phyloP scores from a whole-genome alignment of 371 early-diverging fungal species.

The Capniomyces stellatus region DNA sequence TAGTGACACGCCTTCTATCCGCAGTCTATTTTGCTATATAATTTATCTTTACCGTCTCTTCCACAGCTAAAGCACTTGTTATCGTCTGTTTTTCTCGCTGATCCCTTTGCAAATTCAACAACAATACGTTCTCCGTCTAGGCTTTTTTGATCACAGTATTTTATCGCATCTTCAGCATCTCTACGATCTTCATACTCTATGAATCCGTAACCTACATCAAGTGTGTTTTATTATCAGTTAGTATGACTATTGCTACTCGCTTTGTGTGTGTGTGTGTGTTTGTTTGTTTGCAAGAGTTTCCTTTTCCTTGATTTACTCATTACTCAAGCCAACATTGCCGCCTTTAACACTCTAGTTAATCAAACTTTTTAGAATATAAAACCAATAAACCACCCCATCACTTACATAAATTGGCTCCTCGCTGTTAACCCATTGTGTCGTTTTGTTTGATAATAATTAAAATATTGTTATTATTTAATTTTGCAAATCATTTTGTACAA shows the following conservation, averaged over 20 bases:
- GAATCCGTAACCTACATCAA: slow-evolving; percentile 29
- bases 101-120: slow-evolving; percentile 43
- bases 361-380: too few relatives aligned
- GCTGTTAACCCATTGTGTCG: neutral
- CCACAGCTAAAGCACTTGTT: slow-evolving; percentile 50
- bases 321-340: too few relatives aligned
- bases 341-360: too few relatives aligned
- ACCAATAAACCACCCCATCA: too few relatives aligned
- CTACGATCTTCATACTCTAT: slow-evolving; percentile 32
- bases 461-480: too few relatives aligned
- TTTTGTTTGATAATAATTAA: too few relatives aligned
- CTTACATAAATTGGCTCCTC: neutral
- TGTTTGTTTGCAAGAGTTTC: too few relatives aligned
- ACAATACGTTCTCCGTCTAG: slow-evolving; percentile 37
- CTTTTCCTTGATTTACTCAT: too few relatives aligned
- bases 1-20: neutral
- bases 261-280: neutral
- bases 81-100: slow-evolving; percentile 32
- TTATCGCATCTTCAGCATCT: slow-evolving; percentile 46
- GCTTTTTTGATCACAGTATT: slow-evolving; percentile 35
- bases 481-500: too few relatives aligned
- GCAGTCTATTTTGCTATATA: neutral
- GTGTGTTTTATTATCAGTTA: neutral
- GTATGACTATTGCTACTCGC: neutral
- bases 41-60: slow-evolving; percentile 38